A percentile compares a stretch with the other conserved stretches of the same genome.
Evolutionary conservation across 2,329 filamentous ascomycete genomes (phyloP).

Genomic region (Alternaria sp.): DNA sequence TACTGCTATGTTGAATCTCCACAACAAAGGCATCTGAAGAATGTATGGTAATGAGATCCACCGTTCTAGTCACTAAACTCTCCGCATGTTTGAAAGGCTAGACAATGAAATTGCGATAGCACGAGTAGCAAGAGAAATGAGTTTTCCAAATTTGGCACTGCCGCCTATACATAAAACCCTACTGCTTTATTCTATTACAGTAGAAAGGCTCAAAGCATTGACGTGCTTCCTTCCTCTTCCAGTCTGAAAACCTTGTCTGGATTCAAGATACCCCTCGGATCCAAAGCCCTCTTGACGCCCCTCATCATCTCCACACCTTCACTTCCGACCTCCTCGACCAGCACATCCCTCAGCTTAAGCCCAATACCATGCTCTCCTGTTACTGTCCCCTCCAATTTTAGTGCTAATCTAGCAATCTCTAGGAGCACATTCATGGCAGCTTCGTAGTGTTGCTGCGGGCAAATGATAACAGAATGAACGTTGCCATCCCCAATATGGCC

Average conservation of each 20-base stretch:
- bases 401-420: slow-evolving; percentile 78
- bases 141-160: too few relatives aligned
- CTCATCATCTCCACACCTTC: slow-evolving; percentile 80
- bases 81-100: too few relatives aligned
- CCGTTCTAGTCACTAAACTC: too few relatives aligned
- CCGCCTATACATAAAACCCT: too few relatives aligned
- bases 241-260: slow-evolving; percentile 68
- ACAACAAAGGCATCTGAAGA: too few relatives aligned
- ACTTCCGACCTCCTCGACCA: slow-evolving; percentile 77
- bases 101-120: too few relatives aligned
- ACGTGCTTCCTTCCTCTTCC: slow-evolving; percentile 40
- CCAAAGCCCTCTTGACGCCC: slow-evolving; percentile 79
- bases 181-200: too few relatives aligned
- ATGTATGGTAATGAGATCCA: too few relatives aligned
- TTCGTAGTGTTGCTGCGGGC: slow-evolving; percentile 33
- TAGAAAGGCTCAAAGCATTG: not conserved
- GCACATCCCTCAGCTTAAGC: slow-evolving; percentile 80
- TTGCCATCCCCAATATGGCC: slow-evolving; percentile 74
- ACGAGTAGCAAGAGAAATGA: too few relatives aligned
- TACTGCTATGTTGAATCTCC: too few relatives aligned
- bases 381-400: slow-evolving; percentile 83
- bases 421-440: slow-evolving; percentile 39
- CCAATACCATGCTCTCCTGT: slow-evolving; percentile 87
- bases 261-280: slow-evolving; percentile 72
- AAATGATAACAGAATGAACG: slow-evolving; percentile 48